Percentiles rank a stretch among this genome's conserved stretches.
Evolutionary conservation across 805 yeast genomes (phyloP).

Genomic region (Spathaspora passalidarum): DNA sequence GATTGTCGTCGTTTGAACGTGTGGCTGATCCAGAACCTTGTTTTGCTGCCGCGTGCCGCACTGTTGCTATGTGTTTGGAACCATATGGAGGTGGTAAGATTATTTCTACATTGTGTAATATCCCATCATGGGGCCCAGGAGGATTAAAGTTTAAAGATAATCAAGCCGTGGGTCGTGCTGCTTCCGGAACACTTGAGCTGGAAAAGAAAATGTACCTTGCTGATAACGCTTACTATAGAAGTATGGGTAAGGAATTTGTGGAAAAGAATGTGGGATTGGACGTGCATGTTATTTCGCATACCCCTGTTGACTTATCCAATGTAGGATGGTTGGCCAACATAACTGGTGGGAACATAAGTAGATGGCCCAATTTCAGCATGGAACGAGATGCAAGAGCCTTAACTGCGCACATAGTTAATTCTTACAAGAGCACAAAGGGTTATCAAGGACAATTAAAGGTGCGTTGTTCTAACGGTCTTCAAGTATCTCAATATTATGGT

Average conservation of each 20-base stretch:
- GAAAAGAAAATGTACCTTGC: slow-evolving; percentile 56
- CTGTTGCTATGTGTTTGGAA: slow-evolving; percentile 61
- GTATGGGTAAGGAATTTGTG: slow-evolving; percentile 55
- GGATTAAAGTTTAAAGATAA: slow-evolving; percentile 46
- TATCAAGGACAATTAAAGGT: slow-evolving; percentile 81
- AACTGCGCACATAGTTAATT: slow-evolving; percentile 54
- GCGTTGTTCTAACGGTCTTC: slow-evolving; percentile 85
- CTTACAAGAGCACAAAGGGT: slow-evolving; percentile 54
- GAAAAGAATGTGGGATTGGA: slow-evolving; percentile 69
- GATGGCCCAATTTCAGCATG: slow-evolving; percentile 64
- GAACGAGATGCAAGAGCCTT: slow-evolving; percentile 69
- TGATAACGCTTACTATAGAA: slow-evolving; percentile 58
- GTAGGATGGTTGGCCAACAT: slow-evolving; percentile 61
- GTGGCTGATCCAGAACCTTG: slow-evolving; percentile 59
- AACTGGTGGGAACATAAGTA: slow-evolving; percentile 69
- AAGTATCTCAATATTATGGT: slow-evolving; percentile 74
- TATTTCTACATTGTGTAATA: slow-evolving; percentile 57
- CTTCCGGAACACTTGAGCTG: slow-evolving; percentile 33
- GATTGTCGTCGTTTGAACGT: slow-evolving; percentile 26
- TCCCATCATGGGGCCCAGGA: slow-evolving; percentile 86
- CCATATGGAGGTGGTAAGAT: slow-evolving; percentile 78
- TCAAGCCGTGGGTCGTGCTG: slow-evolving; percentile 33
- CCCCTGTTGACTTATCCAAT: slow-evolving; percentile 70
- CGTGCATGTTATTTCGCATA: slow-evolving; percentile 63
- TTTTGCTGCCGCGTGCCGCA: slow-evolving; percentile 74